Conservation (phyloP, 164 flowering plant genomes). For the grape (Vitis vinifera) region DNA sequence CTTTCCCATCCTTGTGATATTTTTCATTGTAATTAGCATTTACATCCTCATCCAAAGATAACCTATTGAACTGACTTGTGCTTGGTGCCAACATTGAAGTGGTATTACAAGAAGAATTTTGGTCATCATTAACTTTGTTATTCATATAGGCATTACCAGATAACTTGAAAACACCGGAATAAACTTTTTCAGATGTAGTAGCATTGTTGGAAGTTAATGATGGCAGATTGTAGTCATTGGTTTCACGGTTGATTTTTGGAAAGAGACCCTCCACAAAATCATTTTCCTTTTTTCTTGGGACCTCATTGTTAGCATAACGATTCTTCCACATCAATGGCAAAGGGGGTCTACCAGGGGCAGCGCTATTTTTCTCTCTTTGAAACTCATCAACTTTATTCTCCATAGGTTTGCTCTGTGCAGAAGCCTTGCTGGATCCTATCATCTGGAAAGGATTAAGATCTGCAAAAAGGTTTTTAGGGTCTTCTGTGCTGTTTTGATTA, state of each 20-base stretch:
- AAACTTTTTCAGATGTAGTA: constrained; percentile 30
- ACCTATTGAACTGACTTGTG: constrained; percentile 20
- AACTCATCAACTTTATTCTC: constrained; percentile 53
- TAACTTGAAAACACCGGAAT: constrained; percentile 29
- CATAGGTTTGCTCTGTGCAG: constrained; percentile 35
- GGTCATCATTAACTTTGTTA: constrained; percentile 14
- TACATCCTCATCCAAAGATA: constrained; percentile 23
- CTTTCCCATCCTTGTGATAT: constrained; percentile 20
- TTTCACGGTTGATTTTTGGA: constrained; percentile 45
- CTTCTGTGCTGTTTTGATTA: constrained; percentile 46
- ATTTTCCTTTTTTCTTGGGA: constrained; percentile 65
- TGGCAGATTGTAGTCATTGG: constrained; percentile 36
- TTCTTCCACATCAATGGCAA: constrained; percentile 77
- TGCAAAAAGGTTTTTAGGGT: constrained; percentile 76
- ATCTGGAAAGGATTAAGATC: constrained; percentile 90
- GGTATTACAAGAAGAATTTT: constrained; percentile 17
- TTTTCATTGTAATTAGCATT: constrained; percentile 17
- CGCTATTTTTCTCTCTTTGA: constrained; percentile 49
- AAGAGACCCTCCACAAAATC: constrained; percentile 55
- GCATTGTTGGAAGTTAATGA: constrained; percentile 51
- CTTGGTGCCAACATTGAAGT: constrained; percentile 16
- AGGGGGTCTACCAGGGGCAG: constrained; percentile 63
- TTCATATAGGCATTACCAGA: constrained; percentile 23
- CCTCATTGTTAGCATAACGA: constrained; percentile 68
- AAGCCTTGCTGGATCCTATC: constrained; percentile 51